phyloP scores from a whole-genome alignment of 345 rosid species.

The Rhizophora mangle region DNA sequence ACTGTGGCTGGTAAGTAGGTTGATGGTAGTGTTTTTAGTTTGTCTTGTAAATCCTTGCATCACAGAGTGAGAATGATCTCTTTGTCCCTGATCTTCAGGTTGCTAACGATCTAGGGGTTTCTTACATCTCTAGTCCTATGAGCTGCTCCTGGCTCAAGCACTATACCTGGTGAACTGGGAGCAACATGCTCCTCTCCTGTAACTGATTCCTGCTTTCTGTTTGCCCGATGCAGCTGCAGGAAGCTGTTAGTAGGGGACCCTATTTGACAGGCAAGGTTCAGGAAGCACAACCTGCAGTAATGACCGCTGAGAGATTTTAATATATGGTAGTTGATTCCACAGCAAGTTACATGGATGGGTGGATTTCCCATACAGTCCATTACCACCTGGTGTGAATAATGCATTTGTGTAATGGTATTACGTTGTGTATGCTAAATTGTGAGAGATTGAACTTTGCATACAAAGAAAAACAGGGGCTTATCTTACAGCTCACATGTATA shows the following conservation, averaged over 20 bases:
- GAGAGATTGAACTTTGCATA: no score
- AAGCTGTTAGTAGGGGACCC: conserved; percentile 80
- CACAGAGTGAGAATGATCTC: neutral
- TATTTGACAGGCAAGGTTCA: conserved; percentile 44
- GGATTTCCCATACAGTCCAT: neutral
- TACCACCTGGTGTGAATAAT: no score
- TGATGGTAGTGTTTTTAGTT: no score
- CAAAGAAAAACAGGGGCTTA: no score
- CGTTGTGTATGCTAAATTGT: no score
- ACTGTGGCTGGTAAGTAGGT: no score
- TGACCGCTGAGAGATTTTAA: conserved; percentile 77
- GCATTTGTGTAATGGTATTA: no score
- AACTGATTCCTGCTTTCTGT: neutral
- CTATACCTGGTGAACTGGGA: neutral
- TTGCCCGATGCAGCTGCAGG: conserved; percentile 59
- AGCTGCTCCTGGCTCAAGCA: neutral
- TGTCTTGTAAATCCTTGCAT: neutral
- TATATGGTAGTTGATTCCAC: neutral
- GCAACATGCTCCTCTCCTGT: neutral
- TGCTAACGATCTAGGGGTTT: no score
- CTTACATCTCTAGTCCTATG: no score
- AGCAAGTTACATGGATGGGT: neutral
- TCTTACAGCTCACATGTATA: no score
- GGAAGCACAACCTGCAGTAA: conserved; percentile 69
- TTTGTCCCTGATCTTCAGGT: no score